Conservation (phyloP, 441 rosid genomes). For the Gossypium armourianum region DNA sequence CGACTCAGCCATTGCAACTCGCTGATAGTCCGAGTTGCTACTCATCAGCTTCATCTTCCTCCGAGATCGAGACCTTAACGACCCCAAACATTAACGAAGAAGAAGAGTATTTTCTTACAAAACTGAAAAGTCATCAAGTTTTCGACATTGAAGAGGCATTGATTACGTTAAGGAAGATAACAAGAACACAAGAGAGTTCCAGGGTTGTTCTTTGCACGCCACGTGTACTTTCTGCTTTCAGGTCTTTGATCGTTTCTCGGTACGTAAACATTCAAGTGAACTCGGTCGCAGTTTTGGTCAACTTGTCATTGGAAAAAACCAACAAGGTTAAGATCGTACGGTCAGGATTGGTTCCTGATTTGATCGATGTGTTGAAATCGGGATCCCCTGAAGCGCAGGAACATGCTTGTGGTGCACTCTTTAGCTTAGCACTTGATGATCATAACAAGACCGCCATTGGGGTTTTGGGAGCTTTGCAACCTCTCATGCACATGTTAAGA, state of each 20-base stretch:
- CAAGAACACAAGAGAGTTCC: conserved; percentile 39
- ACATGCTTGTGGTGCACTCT: conserved; percentile 66
- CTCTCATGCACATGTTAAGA: conserved; percentile 50
- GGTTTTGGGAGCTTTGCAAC: conserved; percentile 66
- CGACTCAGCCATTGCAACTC: conserved; percentile 32
- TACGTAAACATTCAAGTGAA: conserved; percentile 58
- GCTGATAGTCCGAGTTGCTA: conserved; percentile 45
- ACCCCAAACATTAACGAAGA: conserved; percentile 24
- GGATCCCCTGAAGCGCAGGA: conserved; percentile 66
- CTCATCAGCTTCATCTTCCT: conserved; percentile 46
- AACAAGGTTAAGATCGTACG: conserved; percentile 72
- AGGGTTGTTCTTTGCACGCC: conserved; percentile 44
- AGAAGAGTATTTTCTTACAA: conserved; percentile 43
- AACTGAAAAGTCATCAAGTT: conserved; percentile 39
- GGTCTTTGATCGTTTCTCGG: conserved; percentile 39
- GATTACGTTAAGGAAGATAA: conserved; percentile 40
- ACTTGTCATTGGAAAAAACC: conserved; percentile 50
- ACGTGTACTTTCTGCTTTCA: conserved; percentile 38
- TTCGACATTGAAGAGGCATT: conserved; percentile 52
- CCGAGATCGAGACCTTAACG: conserved; percentile 33
- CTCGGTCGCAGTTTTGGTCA: conserved; percentile 59
- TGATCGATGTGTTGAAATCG: conserved; percentile 55
- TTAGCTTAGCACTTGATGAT: conserved; percentile 68
- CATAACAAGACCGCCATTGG: conserved; percentile 74
- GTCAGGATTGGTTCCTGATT: conserved; percentile 60